Evolutionary conservation across 306 rosid species (phyloP).

Genomic region (Oemleria cerasiformis): DNA sequence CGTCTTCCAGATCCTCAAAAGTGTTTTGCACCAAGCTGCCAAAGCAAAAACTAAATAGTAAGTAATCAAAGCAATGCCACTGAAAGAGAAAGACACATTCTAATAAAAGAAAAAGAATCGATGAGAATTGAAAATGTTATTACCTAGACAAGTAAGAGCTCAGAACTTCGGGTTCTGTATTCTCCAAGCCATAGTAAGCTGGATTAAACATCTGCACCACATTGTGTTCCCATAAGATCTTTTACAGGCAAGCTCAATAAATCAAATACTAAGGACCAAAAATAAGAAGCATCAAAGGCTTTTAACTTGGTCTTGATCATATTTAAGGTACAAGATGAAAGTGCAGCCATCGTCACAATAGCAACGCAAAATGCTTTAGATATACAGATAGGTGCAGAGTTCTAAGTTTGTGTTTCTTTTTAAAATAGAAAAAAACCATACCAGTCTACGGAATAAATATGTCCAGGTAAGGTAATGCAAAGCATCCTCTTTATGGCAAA

Average conservation of each 20-base stretch:
- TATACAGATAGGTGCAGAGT: neutral
- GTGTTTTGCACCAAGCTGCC: slow-evolving; percentile 77
- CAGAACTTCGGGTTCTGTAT: slow-evolving; percentile 59
- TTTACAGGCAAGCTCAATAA: neutral
- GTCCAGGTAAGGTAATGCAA: slow-evolving; percentile 98
- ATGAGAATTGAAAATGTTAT: slow-evolving; percentile 20
- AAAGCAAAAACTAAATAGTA: slow-evolving; percentile 18
- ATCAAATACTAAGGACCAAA: neutral
- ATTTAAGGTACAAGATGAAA: neutral
- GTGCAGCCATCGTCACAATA: neutral
- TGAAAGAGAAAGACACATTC: slow-evolving; percentile 6
- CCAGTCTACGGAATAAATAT: slow-evolving; percentile 93
- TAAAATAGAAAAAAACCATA: slow-evolving; percentile 29
- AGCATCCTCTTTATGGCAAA: slow-evolving; percentile 90
- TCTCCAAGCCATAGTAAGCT: slow-evolving; percentile 91
- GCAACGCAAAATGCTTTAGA: neutral
- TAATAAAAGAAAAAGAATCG: slow-evolving; percentile 1
- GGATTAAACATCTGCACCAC: slow-evolving; percentile 82
- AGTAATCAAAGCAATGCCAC: slow-evolving; percentile 20
- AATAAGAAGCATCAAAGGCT: neutral
- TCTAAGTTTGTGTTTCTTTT: neutral
- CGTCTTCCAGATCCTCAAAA: slow-evolving; percentile 94
- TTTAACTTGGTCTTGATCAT: neutral
- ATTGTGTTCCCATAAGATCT: neutral
- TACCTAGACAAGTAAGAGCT: slow-evolving; percentile 88